Evolutionary conservation across 148 eudicot genomes (phyloP).

Genomic region (Dianthus caryophyllus): DNA sequence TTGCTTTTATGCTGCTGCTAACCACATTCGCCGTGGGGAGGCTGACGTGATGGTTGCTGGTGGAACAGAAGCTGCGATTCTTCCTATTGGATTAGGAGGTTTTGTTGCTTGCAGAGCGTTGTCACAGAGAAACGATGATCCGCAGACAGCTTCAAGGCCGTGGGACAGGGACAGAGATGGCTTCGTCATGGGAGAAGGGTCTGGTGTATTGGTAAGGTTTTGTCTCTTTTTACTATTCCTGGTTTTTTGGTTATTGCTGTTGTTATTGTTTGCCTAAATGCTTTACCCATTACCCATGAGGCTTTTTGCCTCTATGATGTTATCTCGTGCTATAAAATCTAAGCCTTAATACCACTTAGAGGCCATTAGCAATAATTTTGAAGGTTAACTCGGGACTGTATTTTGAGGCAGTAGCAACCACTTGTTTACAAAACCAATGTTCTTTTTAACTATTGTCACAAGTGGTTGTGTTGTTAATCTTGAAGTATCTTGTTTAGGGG

Average conservation of each 20-base stretch:
- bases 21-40: constrained; percentile 94
- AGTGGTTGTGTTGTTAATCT: constrained; percentile 1
- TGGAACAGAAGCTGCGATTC: constrained; percentile 92
- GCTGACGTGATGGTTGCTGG: constrained; percentile 95
- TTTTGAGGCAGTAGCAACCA: neutral
- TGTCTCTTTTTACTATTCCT: neutral
- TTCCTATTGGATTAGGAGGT: constrained; percentile 91
- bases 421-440: neutral
- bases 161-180: constrained; percentile 99
- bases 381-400: neutral
- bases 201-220: constrained; percentile 75
- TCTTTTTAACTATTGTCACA: neutral
- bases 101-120: constrained; percentile 96
- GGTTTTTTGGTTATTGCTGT: too few relatives aligned
- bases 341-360: neutral
- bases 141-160: constrained; percentile 90
- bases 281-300: neutral
- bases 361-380: too few relatives aligned
- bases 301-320: neutral
- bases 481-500: neutral
- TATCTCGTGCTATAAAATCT: neutral
- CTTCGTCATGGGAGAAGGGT: constrained; percentile 98
- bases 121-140: constrained; percentile 93
- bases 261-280: neutral
- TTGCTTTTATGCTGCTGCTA: constrained; percentile 93